Evolutionary conservation across 2,329 filamentous ascomycete species (phyloP), one percentile per base, ranked within the genome.

Genomic region (Arthroderma uncinatum): DNA sequence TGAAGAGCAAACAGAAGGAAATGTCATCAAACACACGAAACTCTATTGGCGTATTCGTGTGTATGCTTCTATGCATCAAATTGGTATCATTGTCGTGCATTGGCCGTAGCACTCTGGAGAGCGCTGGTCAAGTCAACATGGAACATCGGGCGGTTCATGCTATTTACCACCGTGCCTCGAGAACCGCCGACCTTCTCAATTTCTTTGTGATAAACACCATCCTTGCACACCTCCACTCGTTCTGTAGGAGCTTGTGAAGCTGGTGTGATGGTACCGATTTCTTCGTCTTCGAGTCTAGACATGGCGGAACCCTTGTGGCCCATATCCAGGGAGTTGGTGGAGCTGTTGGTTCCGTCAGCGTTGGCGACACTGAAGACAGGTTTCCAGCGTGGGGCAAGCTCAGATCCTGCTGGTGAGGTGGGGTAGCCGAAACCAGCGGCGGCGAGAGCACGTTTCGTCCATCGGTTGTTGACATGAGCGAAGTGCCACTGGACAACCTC

Each of bases 331-430:
- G 79, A 74, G 64, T 91, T 85, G 0, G 87, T 87, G 0, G 87
- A 87, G 3, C 85, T 88, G 55, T 83, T 74, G 3, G 77, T 75
- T 19, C 89, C 86, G 60, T 89, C 83, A 62, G 94, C 83, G 67
- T 95, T 89, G 1, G 92, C 89, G 21, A 97, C 89, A 67, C 83
- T 90, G 77, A 95, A 97, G 62, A 97, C 90, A n/a, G 90, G 88
- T 69, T 89, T 91, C 92, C 91, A 97, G 59, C 87, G 81, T 61
- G 82, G 78, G 64, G 77, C 71, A 58, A 76, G 78, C 12, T 67
- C 69, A 57, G 71, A 74, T 5, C 69, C 70, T 12, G 76, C 76
- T 10, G 74, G 65, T 0, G 78, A 74, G 0, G 83, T 82, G 1
- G 89, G 90, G 68, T 86, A 90, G 1, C 92, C 92, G 66, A 97